Evolutionary conservation across 2,329 filamentous ascomycete genomes (phyloP).

Genomic region (Calonectria fujianensis): DNA sequence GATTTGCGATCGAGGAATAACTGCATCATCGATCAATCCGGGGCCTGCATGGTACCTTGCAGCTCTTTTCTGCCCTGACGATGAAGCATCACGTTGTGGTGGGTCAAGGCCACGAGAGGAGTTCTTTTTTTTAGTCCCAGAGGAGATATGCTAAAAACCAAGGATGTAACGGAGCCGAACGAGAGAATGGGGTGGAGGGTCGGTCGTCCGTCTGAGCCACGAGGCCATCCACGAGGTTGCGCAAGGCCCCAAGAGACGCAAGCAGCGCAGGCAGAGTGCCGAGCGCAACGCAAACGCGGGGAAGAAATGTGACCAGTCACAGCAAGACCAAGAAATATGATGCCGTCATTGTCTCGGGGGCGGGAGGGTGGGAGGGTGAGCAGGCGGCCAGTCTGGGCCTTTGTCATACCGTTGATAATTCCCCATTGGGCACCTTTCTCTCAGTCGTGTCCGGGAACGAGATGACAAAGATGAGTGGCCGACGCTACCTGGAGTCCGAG

Average conservation of each 20-base stretch:
- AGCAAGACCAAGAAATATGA: constrained; percentile 40
- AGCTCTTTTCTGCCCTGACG: constrained; percentile 45
- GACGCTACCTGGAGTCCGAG: neutral
- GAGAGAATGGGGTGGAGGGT: constrained; percentile 35
- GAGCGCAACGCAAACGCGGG: constrained; percentile 32
- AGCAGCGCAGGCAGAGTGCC: neutral
- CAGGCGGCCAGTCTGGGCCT: constrained; percentile 14
- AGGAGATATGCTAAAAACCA: neutral
- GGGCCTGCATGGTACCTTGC: constrained; percentile 55
- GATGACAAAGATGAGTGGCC: constrained; percentile 13
- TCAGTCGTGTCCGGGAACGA: constrained; percentile 31
- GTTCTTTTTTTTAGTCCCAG: neutral
- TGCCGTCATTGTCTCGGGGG: constrained; percentile 39
- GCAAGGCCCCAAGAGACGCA: neutral
- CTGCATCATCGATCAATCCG: constrained; percentile 54
- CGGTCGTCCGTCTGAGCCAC: constrained; percentile 51
- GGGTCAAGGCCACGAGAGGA: constrained; percentile 44
- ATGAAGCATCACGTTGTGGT: constrained; percentile 47
- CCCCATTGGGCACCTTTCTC: constrained; percentile 26
- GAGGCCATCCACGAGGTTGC: constrained; percentile 42
- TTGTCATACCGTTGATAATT: constrained; percentile 5
- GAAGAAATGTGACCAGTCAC: constrained; percentile 44
- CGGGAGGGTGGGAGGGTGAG: too few relatives aligned
- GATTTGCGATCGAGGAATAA: constrained; percentile 54
- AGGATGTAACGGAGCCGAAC: constrained; percentile 24